Base-by-base conservation (phyloP, 164 flowering plant species). In the Dillenia suffruticosa region DNA sequence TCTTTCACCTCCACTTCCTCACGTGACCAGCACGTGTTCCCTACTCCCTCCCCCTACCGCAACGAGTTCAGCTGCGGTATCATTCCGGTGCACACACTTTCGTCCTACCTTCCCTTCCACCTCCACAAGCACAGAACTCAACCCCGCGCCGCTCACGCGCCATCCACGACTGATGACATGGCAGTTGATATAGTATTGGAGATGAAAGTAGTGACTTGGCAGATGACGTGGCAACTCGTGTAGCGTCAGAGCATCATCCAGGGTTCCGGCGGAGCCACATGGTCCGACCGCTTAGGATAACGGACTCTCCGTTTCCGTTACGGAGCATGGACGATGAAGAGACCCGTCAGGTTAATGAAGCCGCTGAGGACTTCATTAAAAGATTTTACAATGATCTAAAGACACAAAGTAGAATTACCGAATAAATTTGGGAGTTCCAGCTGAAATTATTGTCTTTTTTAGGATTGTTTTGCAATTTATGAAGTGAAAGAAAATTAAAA, bases 31-130 rank as follows among this genome's bases (percentile, higher is more conserved):
- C 69, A 63, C 54, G 73, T 59, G 54, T 71, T 82, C 63, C 78
- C 72, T 75, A 46, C 77, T n/a, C 56, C 80, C 32, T 26, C 32
- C 0, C 89, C 86, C 12, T 70, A 76, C 5, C 88, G 88, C 10
- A 88, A 92, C 70, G 96, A 92, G 68, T 92, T 89, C 79, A 88
- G 95, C 72, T 89, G 98, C 81, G 84, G 87, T 72, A 86, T 80
- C 77, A 86, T 75, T 73, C 96, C 95, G 6, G 81, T 77, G 16
- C 40, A 19, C 22, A 19, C 22, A 19, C 22, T 19, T 19, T 19
- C 22, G 22, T 19, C 22, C 22, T 19, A 19, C 22, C 22, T 56
- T 62, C 52, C 66, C n/a, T 51, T 60, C 70, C 74, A 64, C 60
- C 16, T 55, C 58, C 16, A 12, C 83, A 72, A 67, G 49, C 82